Conservation (phyloP, 352 stramenopile species). For the Pythium myriotylum region DNA sequence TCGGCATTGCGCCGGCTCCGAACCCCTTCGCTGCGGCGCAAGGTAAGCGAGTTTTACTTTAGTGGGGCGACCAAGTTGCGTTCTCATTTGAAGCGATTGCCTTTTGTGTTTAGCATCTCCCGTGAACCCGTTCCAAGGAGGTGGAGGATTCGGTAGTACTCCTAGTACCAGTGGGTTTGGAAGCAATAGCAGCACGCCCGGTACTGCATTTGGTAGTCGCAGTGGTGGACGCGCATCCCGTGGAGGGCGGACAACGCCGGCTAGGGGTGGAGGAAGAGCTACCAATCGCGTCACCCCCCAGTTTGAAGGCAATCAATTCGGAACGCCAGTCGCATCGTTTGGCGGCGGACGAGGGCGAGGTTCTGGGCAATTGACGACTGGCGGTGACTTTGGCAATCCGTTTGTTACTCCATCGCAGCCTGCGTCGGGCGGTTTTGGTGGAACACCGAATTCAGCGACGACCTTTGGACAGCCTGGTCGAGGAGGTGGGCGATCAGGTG, state of each 20-base stretch:
- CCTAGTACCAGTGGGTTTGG: conserved; percentile 5
- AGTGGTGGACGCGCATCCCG: conserved; percentile 10
- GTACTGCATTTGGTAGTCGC: conserved; percentile 15
- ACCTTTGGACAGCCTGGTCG: conserved; percentile 19
- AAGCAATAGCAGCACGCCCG: neutral
- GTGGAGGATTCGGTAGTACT: conserved; percentile 6
- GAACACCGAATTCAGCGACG: neutral
- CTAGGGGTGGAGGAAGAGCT: conserved; percentile 14
- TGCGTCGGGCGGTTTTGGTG: conserved; percentile 4
- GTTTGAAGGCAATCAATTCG: neutral
- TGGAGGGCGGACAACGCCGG: conserved; percentile 12
- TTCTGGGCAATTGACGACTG: neutral
- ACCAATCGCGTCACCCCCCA: conserved; percentile 1
- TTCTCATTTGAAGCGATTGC: too few species aligned
- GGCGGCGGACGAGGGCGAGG: conserved; percentile 2
- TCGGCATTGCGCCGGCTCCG: conserved; percentile 13
- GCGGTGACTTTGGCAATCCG: conserved; percentile 10
- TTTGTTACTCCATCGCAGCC: neutral
- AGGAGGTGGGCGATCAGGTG: conserved; percentile 10
- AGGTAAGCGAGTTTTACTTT: conserved; percentile 19
- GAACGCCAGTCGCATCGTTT: neutral
- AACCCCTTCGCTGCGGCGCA: conserved; percentile 24
- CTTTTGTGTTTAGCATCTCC: conserved; percentile 9
- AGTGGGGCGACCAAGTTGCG: too few species aligned
- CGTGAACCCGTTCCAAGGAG: conserved; percentile 28